Percentiles rank a stretch among this genome's conserved stretches.
phyloP scores from a whole-genome alignment of 345 rosid species.

The Eucalyptus brandiana region DNA sequence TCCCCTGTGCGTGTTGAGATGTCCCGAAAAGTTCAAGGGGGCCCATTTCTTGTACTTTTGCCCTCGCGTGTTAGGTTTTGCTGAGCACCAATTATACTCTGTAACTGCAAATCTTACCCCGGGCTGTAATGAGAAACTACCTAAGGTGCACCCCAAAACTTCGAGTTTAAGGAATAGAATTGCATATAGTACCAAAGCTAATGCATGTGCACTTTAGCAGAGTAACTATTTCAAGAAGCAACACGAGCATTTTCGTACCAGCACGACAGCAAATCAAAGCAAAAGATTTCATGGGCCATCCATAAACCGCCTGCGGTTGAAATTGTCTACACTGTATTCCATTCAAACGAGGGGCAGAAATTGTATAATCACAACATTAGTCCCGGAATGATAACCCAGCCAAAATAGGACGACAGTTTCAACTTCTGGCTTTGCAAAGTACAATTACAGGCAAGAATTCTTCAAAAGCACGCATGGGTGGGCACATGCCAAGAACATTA shows the following conservation, averaged over 20 bases:
- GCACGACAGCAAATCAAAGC: neutral
- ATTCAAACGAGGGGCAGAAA: neutral
- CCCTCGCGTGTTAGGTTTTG: neutral
- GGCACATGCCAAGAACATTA: neutral
- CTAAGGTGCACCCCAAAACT: neutral
- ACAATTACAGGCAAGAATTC: neutral
- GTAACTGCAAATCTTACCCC: neutral
- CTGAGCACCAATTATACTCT: neutral
- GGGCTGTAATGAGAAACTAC: neutral
- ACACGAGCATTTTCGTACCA: neutral
- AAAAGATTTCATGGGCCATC: neutral
- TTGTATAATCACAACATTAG: neutral
- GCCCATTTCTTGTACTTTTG: neutral
- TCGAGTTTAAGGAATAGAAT: neutral
- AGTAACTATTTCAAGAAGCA: neutral
- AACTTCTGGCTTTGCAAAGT: neutral
- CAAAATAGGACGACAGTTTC: neutral
- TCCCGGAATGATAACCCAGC: neutral
- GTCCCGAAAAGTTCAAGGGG: neutral
- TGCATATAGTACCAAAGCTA: neutral
- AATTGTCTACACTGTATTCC: neutral
- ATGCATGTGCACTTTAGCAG: neutral
- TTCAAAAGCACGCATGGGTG: neutral
- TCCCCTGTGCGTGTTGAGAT: neutral
- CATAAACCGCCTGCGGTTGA: neutral